A percentile compares a stretch with the other conserved stretches of the same genome.
phyloP scores from a whole-genome alignment of 2,329 filamentous ascomycete species.

The Verticillium nonalfalfae region DNA sequence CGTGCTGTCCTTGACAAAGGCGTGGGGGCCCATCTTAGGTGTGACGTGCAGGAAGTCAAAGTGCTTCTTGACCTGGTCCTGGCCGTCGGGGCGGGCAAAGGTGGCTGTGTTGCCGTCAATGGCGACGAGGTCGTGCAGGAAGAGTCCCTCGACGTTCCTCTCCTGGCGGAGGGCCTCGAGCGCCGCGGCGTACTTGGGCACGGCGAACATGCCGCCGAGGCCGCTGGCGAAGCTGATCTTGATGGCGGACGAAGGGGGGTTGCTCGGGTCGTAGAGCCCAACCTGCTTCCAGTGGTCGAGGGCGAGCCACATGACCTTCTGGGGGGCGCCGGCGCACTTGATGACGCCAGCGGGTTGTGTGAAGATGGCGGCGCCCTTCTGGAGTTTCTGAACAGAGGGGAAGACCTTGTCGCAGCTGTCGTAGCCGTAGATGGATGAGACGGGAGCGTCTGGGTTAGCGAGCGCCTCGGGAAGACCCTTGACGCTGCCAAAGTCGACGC shows the following conservation, averaged over 20 bases:
- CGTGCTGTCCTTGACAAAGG: constrained; percentile 44
- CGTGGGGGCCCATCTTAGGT: constrained; percentile 53
- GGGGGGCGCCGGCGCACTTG: constrained; percentile 56
- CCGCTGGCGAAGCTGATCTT: constrained; percentile 50
- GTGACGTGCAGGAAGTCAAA: constrained; percentile 52
- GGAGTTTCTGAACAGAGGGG: constrained; percentile 36
- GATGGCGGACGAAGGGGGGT: constrained; percentile 33
- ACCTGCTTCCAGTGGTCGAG: constrained; percentile 50
- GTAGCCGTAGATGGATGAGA: constrained; percentile 54
- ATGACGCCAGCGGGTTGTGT: constrained; percentile 52
- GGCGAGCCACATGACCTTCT: constrained; percentile 58
- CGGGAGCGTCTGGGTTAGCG: constrained; percentile 34
- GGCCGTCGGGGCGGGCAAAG: constrained; percentile 37
- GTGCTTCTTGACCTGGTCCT: constrained; percentile 33
- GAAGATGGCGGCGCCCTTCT: constrained; percentile 48
- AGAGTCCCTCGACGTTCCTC: constrained; percentile 50
- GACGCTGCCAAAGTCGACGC: constrained; percentile 42
- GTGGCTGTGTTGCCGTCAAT: constrained; percentile 46
- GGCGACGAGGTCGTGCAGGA: constrained; percentile 49
- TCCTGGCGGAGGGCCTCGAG: constrained; percentile 48
- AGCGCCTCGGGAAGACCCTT: constrained; percentile 52
- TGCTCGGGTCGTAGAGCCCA: constrained; percentile 39
- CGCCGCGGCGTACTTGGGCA: constrained; percentile 50
- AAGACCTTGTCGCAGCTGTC: constrained; percentile 49
- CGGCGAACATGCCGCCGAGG: constrained; percentile 51